phyloP scores from a whole-genome alignment of 2,329 filamentous ascomycete species.

The Cladophialophora chaetospira region DNA sequence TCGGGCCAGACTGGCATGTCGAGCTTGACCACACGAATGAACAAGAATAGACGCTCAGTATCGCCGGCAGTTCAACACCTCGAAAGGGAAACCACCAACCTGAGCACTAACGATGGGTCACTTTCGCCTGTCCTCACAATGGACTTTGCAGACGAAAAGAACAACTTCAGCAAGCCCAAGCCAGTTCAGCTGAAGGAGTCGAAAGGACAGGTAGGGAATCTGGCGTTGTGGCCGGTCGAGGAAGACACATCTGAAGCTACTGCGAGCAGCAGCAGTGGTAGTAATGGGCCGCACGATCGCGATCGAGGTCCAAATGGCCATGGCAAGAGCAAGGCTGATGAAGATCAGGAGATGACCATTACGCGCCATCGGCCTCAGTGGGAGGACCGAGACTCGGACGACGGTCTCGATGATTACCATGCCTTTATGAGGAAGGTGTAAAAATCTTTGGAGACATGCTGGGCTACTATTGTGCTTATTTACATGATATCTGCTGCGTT shows the following conservation, averaged over 20 bases:
- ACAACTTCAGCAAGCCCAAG: background rate
- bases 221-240: conserved; percentile 17
- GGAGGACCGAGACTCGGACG: conserved; percentile 10
- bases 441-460: background rate
- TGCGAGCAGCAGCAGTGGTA: conserved; percentile 2
- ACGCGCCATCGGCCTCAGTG: conserved; percentile 21
- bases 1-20: conserved; percentile 16
- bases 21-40: conserved; percentile 23
- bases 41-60: conserved; percentile 16
- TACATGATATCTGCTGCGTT: conserved; percentile 22
- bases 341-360: conserved; percentile 10
- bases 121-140: conserved; percentile 12
- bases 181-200: conserved; percentile 6
- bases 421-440: conserved; percentile 27
- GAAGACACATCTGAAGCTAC: conserved; percentile 4
- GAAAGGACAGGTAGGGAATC: conserved; percentile 23
- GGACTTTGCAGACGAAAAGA: conserved; percentile 13
- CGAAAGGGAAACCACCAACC: conserved; percentile 15
- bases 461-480: background rate
- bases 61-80: conserved; percentile 23
- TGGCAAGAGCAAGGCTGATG: background rate
- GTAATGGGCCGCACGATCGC: background rate
- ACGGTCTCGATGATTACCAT: conserved; percentile 26
- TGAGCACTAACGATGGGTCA: background rate
- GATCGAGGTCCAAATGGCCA: background rate